Conservation (phyloP, 1,284 basidiomycete species). For the Sporisorium exsertum region DNA sequence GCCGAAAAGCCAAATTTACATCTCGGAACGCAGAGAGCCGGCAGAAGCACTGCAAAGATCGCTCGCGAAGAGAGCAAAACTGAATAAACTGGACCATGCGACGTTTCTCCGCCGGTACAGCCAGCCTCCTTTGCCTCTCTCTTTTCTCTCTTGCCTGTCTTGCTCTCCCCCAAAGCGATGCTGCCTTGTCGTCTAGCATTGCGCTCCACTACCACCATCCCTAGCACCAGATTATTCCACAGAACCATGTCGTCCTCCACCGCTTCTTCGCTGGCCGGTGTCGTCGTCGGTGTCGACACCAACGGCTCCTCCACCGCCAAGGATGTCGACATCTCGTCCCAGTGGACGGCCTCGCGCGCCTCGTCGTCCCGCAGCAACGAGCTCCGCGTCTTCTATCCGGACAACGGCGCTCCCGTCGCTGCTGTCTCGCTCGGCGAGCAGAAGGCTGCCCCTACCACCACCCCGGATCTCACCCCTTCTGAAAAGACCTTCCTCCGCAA, state of each 20-base stretch:
- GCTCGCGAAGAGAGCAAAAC: not conserved
- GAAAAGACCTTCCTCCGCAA: constrained; percentile 62
- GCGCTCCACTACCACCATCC: constrained; percentile 27
- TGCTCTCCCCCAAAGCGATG: constrained; percentile 28
- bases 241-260: constrained; percentile 43
- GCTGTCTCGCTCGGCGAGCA: constrained; percentile 62
- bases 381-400: constrained; percentile 63
- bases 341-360: constrained; percentile 64
- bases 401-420: constrained; percentile 51
- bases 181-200: constrained; percentile 43
- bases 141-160: not conserved
- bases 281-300: constrained; percentile 55
- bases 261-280: constrained; percentile 36
- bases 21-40: constrained; percentile 33
- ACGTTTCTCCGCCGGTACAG: not conserved
- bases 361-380: constrained; percentile 60
- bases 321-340: constrained; percentile 55
- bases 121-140: not conserved
- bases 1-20: constrained; percentile 1
- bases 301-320: constrained; percentile 50
- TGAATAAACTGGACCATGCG: not conserved
- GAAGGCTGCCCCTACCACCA: constrained; percentile 60
- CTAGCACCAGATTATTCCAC: not conserved
- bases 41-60: constrained; percentile 32
- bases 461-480: constrained; percentile 57